Base-by-base conservation (phyloP, 345 rosid genomes). In the Triadica sebifera region DNA sequence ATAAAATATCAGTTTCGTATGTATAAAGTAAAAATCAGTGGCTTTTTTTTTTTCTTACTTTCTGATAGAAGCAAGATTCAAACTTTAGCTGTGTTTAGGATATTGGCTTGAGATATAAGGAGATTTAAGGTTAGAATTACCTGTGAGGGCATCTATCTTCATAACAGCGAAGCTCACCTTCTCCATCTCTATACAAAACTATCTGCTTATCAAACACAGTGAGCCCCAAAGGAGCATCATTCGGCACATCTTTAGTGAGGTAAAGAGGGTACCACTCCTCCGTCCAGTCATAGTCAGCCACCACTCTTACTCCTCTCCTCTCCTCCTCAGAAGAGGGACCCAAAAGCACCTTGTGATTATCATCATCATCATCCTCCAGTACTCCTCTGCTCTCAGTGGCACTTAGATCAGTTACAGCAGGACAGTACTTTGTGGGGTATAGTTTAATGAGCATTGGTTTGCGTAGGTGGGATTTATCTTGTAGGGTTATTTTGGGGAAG, bases 121-220 rank as follows among this genome's bases (percentile, higher is more conserved):
- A 12, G 12, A 22, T 29, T 29, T 29, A 59, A 16, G 3, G 34
- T 9, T 22, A 49, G 12, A 61, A 20, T 70, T 77, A 94, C 98
- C 97, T 91, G 80, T 94, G 98, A 45, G 98, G 91, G 74, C 97
- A 94, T 29, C 97, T 91, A 87, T 94, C 98, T 75, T 92, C 93
- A 68, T 77, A 85, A 72, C 98, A 94, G 0, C 83, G 80, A 60
- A 91, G 80, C 9, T 73, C 84, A 3, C 94, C 97, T 0, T 79
- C 67, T 4, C 92, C 97, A 79, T 94, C 98, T 77, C 79, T 89
- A 47, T 84, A 94, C 87, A 94, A 75, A 46, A 91, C 97, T 1
- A 92, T 74, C 83, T 92, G 95, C 74, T 81, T 88, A 77, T 92
- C 97, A 74, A 82, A 94, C 20, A 94, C 95, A 25, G 88, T 88